Evolutionary conservation across 495 filamentous ascomycete species (phyloP), one percentile per base, ranked within the genome.

Genomic region (Penicillium paradoxum): DNA sequence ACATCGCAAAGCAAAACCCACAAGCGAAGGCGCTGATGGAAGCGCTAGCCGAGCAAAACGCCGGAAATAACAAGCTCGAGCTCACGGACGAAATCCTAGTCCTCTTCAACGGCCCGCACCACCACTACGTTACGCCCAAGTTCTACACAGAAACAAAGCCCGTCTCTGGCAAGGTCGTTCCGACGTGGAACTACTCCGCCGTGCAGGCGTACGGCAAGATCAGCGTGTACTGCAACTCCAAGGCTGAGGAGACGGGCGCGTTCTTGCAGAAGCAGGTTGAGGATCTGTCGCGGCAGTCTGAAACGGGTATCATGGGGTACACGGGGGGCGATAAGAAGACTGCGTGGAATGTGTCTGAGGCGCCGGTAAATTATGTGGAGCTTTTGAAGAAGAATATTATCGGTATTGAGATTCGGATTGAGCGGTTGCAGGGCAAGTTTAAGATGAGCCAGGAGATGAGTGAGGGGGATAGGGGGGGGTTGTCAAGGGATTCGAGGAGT

Each of bases 91-190:
- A 63, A 14, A 53, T 63, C 1, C 48, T 79, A 45, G 61, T 83
- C n/a, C 64, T 83, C 8, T 83, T 83, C 66, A 81, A 66, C 11
- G 65, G 60, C 0, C 57, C 69, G 1, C 54, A 65, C 3, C 68
- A 80, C 30, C 73, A 77, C 62, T 83, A 83, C 55, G 72, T 83
- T 39, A 83, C 78, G 10, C 79, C 79, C 2, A 78, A 80, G 45
- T 80, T 79, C 65, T 83, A 81, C 64, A 68, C 62, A 15, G 72
- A 78, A 49, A 83, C 80, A 4, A 83, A 82, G 51, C 79, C 78
- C 0, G 56, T 29, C 2, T 77, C 74, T 0, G 79, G 70, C 15
- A 83, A 83, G 51, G 79, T 81, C 4, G 78, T 82, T 8, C 78
- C 78, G 14, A 83, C 80, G 0, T 83, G 79, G 79, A 77, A 81